A percentile compares a stretch with the other conserved stretches of the same genome.
These are phyloP conservation scores for Trichoderma erinaceum DNA, from an alignment of 495 filamentous ascomycete genomes.

Conservation along the genomic window DNA sequence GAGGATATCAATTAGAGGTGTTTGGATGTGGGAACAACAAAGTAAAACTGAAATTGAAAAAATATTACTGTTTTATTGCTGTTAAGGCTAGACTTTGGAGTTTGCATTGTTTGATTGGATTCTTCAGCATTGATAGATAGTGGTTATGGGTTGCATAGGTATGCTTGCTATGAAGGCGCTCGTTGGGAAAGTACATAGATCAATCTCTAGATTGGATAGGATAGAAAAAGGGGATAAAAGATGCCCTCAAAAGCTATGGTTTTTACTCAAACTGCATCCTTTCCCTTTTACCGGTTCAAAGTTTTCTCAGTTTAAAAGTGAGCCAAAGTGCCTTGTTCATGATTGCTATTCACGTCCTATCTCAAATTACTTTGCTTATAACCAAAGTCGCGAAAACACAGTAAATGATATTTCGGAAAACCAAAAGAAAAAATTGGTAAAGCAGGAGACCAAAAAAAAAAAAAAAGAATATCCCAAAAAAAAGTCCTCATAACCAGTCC, in stretches of 20 bases:
- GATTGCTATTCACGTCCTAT: no score
- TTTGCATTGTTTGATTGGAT: conserved; percentile 2
- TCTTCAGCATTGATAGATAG: neutral
- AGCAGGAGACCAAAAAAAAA: neutral
- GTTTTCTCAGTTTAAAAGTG: no score
- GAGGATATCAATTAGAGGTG: conserved; percentile 23
- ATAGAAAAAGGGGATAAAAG: neutral
- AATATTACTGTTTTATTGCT: conserved; percentile 5
- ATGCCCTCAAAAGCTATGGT: no score
- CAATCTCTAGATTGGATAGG: neutral
- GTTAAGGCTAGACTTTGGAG: neutral
- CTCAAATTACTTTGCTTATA: neutral
- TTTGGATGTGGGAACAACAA: neutral
- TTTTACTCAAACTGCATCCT: no score
- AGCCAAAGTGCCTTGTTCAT: no score
- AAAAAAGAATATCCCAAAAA: conserved; percentile 2
- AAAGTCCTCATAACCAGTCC: conserved; percentile 8
- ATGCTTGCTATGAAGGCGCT: neutral
- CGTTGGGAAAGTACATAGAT: neutral
- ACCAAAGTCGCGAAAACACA: neutral
- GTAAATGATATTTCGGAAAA: neutral
- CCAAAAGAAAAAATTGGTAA: neutral
- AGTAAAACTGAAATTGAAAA: neutral
- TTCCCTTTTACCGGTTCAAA: no score
- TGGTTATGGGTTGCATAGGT: neutral